Evolutionary conservation across 352 stramenopile genomes (phyloP), one percentile per base, ranked within the genome.

Genomic region (Phytophthora hibernalis): DNA sequence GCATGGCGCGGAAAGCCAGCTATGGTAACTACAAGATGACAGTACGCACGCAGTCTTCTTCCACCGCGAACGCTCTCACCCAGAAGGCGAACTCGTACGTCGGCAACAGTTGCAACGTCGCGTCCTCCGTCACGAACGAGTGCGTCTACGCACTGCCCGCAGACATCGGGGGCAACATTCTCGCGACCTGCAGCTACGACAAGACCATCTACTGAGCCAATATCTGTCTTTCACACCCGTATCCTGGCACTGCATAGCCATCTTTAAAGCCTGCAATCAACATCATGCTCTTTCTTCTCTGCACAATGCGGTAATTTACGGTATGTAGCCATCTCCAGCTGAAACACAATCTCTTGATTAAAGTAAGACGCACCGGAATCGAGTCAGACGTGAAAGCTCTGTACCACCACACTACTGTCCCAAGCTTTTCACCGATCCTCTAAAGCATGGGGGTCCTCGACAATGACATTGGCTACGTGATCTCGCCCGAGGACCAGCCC

Each of bases 1-100:
- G 82, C 48, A 83, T 88, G 38, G 70, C 72, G 44, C 65, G 74
- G 13, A 72, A 76, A 37, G 83, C 80, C 15, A 87, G 71, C 54
- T 90, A 92, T 45, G 83, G 83, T 5, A 90, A 89, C 59, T 90
- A 92, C 72, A 76, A 79, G 56, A 77, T 90, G 66, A 90, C 81
- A 0, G 37, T 92, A 7, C 77, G 80, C 9, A 79, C 70, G 6
- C 74, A 88, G 54, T 90, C 80, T 13, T 54, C 59, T n/a, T 58
- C 64, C 2, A 74, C 59, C 9, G 28, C 43, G 6, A 63, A 30
- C 3, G 22, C 70, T 21, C 18, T 92, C 42, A 80, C 61, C 26
- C 63, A 57, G 30, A 84, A 74, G 26, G 51, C 81, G 15, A 86
- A 84, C 47, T 89, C 83, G 48, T 92, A 92, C 54, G 79, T 92